Conservation (phyloP, 2,329 filamentous ascomycete species). For the Fusarium pininemorale region DNA sequence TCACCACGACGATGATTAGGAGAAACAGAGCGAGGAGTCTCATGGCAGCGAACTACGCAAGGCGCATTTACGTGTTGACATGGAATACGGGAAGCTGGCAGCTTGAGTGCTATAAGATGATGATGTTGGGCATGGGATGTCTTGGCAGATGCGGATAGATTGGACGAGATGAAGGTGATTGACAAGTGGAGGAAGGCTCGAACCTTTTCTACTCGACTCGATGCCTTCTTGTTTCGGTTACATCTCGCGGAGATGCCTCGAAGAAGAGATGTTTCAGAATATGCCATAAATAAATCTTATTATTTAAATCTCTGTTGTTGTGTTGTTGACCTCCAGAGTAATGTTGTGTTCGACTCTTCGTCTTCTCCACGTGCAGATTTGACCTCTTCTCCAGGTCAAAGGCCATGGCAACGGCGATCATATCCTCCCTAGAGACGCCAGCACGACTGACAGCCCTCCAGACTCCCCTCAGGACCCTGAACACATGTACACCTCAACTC, state of each 20-base stretch:
- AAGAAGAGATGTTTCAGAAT: not conserved
- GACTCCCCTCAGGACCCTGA: not conserved
- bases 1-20: not conserved
- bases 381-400: not conserved
- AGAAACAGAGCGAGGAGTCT: slow-evolving; percentile 5
- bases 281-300: not conserved
- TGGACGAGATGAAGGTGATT: not conserved
- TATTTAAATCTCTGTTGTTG: not conserved
- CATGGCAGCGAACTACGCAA: slow-evolving; percentile 11
- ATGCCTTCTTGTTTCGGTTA: not conserved
- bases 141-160: not conserved
- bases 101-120: not conserved
- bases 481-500: not conserved
- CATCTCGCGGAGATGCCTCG: slow-evolving; percentile 3
- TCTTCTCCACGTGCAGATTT: not conserved
- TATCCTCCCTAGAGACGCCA: not conserved
- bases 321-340: not conserved
- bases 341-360: not conserved
- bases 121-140: not conserved
- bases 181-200: not conserved
- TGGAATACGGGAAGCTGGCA: not conserved
- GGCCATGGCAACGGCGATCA: not conserved
- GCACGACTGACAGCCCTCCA: not conserved
- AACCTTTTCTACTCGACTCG: slow-evolving; percentile 21
- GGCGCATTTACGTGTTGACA: not conserved